A percentile compares a stretch with the other conserved stretches of the same genome.
Conservation (phyloP, 2,329 filamentous ascomycete species). For the Ophiocordyceps polyrhachis-furcata region DNA sequence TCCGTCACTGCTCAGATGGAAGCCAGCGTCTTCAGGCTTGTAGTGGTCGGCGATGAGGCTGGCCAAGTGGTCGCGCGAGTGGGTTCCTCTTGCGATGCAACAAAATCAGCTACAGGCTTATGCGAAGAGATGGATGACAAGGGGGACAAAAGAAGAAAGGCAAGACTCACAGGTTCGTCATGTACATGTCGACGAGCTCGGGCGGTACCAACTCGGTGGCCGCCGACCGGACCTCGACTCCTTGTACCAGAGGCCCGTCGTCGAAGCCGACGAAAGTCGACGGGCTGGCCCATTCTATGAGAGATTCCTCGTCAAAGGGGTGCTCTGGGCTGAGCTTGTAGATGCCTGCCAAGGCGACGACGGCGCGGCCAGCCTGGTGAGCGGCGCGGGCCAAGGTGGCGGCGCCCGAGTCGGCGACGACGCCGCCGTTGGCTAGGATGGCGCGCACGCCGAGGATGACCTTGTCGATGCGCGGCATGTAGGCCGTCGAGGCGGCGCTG, state of each 20-base stretch:
- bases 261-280: conserved; percentile 59
- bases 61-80: conserved; percentile 54
- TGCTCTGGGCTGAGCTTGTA: conserved; percentile 90
- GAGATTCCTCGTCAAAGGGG: conserved; percentile 60
- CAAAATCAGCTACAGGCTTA: neutral
- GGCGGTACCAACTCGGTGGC: conserved; percentile 68
- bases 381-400: conserved; percentile 71
- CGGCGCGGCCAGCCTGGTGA: conserved; percentile 61
- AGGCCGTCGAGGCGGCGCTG: conserved; percentile 71
- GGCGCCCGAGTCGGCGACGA: conserved; percentile 71
- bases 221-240: conserved; percentile 60
- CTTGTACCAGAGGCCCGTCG: conserved; percentile 61
- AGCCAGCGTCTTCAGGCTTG: conserved; percentile 51
- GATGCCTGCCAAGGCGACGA: conserved; percentile 76
- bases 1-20: conserved; percentile 23
- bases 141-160: no score
- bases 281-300: conserved; percentile 76
- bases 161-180: conserved; percentile 54
- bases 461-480: conserved; percentile 92
- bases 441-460: conserved; percentile 79
- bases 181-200: conserved; percentile 60
- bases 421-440: conserved; percentile 72
- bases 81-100: conserved; percentile 35
- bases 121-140: neutral
- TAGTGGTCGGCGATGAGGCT: conserved; percentile 60